Conservation (phyloP, 2,329 filamentous ascomycete species). For the Hortaea sp. region DNA sequence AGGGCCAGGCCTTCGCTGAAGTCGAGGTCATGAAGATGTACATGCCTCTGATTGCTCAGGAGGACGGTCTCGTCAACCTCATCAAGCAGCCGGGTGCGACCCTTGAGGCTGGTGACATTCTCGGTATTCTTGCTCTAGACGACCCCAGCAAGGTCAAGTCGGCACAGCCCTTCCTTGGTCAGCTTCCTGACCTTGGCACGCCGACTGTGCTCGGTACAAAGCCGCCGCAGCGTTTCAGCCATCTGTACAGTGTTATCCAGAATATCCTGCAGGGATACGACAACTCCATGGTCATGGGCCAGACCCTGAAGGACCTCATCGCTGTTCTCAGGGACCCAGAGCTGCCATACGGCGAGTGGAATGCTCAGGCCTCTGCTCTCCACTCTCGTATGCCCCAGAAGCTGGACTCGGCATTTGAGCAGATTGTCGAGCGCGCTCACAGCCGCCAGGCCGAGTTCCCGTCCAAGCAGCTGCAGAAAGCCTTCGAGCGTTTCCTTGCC, state of each 20-base stretch:
- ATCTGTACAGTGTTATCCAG: conserved; percentile 65
- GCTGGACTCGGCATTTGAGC: conserved; percentile 70
- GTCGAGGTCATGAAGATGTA: conserved; percentile 99
- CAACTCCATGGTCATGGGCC: conserved; percentile 91
- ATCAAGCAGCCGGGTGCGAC: conserved; percentile 99
- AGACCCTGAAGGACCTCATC: conserved; percentile 79
- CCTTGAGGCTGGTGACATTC: conserved; percentile 92
- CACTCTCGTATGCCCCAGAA: conserved; percentile 95
- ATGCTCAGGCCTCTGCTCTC: conserved; percentile 88
- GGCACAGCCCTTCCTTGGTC: conserved; percentile 83
- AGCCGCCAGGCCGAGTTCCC: conserved; percentile 78
- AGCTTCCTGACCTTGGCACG: conserved; percentile 75
- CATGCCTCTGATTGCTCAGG: conserved; percentile 92
- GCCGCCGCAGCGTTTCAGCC: conserved; percentile 74
- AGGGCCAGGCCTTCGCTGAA: conserved; percentile 88
- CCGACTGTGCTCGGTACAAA: conserved; percentile 85
- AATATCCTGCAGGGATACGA: conserved; percentile 92
- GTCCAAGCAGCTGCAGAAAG: conserved; percentile 74
- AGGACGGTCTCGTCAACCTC: conserved; percentile 92
- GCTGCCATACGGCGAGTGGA: conserved; percentile 93
- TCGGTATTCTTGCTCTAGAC: conserved; percentile 92
- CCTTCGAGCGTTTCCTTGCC: conserved; percentile 77
- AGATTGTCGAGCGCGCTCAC: conserved; percentile 77
- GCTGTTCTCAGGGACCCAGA: conserved; percentile 81
- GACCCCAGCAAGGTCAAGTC: conserved; percentile 96